Evolutionary conservation across 257 asterid species (phyloP).

Genomic region (Verbascum thapsus): DNA sequence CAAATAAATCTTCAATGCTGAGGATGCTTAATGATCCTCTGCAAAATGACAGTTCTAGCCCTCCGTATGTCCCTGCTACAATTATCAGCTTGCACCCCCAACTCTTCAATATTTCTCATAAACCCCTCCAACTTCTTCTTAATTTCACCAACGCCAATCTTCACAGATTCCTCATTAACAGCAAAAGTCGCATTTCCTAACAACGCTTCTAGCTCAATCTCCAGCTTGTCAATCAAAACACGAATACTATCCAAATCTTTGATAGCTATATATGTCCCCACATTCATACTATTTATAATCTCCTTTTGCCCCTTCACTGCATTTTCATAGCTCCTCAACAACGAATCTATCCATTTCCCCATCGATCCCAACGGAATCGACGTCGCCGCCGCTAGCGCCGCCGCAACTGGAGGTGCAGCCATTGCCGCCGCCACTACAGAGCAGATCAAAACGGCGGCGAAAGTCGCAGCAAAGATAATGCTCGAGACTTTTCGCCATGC

Average conservation of each 20-base stretch:
- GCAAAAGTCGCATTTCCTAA: constrained; percentile 40
- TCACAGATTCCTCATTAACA: constrained; percentile 34
- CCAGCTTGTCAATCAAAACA: constrained; percentile 39
- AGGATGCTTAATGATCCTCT: constrained; percentile 61
- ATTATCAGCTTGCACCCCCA: constrained; percentile 51
- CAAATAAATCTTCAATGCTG: constrained; percentile 12
- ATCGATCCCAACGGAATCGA: constrained; percentile 61
- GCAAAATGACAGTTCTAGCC: constrained; percentile 63
- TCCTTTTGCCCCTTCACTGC: constrained; percentile 56
- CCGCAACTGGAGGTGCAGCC: constrained; percentile 69
- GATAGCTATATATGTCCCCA: constrained; percentile 50
- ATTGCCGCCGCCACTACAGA: constrained; percentile 79
- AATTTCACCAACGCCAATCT: constrained; percentile 41
- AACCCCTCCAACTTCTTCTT: constrained; percentile 49
- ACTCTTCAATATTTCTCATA: constrained; percentile 49
- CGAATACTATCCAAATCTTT: constrained; percentile 59
- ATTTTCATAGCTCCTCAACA: constrained; percentile 49
- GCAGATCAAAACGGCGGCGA: constrained; percentile 64
- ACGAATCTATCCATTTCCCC: constrained; percentile 65
- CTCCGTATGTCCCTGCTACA: constrained; percentile 57
- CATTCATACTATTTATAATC: constrained; percentile 44
- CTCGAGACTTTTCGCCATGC: constrained; percentile 79
- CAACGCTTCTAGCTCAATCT: constrained; percentile 43
- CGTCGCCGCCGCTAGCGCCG: constrained; percentile 66
- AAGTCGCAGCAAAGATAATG: constrained; percentile 59